Base-by-base conservation (phyloP, 2,329 filamentous ascomycete genomes). In the Fusarium tuaranense region DNA sequence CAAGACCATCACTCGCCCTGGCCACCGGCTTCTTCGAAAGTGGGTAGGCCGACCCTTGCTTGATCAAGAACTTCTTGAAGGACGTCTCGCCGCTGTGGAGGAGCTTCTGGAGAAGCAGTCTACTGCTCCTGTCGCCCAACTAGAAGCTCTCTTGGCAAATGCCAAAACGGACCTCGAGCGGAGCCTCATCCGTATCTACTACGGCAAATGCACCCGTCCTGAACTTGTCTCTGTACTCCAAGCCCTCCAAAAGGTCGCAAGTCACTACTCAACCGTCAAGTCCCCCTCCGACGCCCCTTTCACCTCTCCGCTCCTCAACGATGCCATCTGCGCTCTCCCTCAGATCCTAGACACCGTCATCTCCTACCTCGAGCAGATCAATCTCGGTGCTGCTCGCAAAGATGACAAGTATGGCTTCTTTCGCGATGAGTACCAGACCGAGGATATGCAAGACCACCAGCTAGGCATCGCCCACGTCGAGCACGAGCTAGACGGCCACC, bases 341-440 rank as follows among this genome's bases (percentile, higher is more conserved):
- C 88, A 87, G 14, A 97, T 98, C 61, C 86, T 92, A 9, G 88
- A 92, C 22, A 90, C 92, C 20, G 90, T 98, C 7, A 87, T 94
- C 20, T 87, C 87, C 1, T 95, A 94, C 79, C 89, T 99, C 3
- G 93, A 97, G 64, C 93, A 92, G 70, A 97, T 99, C 83, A 97
- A 97, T 78, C 87, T 92, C 36, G 89, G 94, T 75, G 94, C 97
- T 1, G 97, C 96, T 0, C 92, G 92, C 59, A 91, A 90, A 27
- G 93, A 98, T 79, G 95, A 99, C 87, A 98, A 98, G 81, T 98
- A 98, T 81, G 87, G 89, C 39, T 99, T 99, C 86, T 98, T 99
- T 82, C 91, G 93, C 7, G 95, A 98, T 73, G 90, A 93, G 44
- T 89, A 95, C 72, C 96, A 98, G 82, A 97, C 94, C 0, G 95